Evolutionary conservation across 2,329 filamentous ascomycete species (phyloP).

Genomic region (Sporothrix brunneoviolacea): DNA sequence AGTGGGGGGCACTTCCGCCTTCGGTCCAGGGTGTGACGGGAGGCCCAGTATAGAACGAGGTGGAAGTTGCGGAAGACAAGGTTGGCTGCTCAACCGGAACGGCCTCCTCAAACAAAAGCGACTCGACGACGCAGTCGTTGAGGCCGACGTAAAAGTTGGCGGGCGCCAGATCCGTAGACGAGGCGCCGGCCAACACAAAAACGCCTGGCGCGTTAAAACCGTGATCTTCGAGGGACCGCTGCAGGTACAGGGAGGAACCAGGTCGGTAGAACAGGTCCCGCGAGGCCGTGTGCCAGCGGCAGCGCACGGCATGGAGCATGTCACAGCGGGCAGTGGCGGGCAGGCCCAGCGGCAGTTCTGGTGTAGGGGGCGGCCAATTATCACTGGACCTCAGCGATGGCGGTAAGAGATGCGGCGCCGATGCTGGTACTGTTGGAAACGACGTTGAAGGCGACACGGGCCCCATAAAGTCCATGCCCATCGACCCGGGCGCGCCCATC

Average conservation of each 20-base stretch:
- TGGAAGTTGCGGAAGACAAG: no score
- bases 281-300: constrained; percentile 43
- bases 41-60: no score
- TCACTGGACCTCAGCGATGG: background rate
- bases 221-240: constrained; percentile 21
- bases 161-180: constrained; percentile 37
- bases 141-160: constrained; percentile 44
- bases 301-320: constrained; percentile 26
- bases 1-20: constrained; percentile 11
- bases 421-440: background rate
- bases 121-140: constrained; percentile 40
- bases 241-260: constrained; percentile 43
- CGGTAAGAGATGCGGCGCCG: background rate
- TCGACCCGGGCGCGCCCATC: background rate
- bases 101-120: constrained; percentile 22
- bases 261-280: constrained; percentile 39
- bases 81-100: background rate
- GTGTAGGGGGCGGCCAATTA: constrained; percentile 17
- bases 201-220: constrained; percentile 24
- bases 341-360: background rate
- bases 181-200: constrained; percentile 42
- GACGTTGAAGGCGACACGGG: no score
- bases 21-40: background rate
- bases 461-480: background rate
- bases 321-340: constrained; percentile 28